Percentiles rank a stretch among this genome's conserved stretches.
Evolutionary conservation across 2,329 filamentous ascomycete species (phyloP).

Genomic region (Aspergillus sp.): DNA sequence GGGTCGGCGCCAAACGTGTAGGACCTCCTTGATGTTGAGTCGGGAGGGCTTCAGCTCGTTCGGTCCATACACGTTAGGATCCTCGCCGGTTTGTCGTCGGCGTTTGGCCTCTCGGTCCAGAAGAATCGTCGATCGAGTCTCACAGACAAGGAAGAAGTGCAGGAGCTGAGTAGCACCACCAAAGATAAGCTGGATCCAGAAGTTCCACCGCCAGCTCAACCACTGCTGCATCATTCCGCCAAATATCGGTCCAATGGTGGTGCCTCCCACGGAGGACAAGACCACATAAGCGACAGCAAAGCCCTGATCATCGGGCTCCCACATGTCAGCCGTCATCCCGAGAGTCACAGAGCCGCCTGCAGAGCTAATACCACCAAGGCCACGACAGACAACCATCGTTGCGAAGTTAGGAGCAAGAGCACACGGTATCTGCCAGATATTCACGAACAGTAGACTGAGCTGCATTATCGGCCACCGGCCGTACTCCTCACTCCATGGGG

Average conservation of each 20-base stretch:
- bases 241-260: slow-evolving; percentile 60
- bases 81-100: slow-evolving; percentile 52
- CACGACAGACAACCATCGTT: slow-evolving; percentile 66
- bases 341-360: slow-evolving; percentile 73
- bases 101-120: slow-evolving; percentile 61
- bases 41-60: slow-evolving; percentile 52
- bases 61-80: slow-evolving; percentile 68
- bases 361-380: slow-evolving; percentile 68
- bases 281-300: slow-evolving; percentile 75
- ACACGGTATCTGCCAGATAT: slow-evolving; percentile 74
- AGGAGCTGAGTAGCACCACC: slow-evolving; percentile 54
- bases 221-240: slow-evolving; percentile 57
- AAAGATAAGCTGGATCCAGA: slow-evolving; percentile 64
- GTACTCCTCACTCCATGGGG: slow-evolving; percentile 81
- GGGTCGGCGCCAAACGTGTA: slow-evolving; percentile 60
- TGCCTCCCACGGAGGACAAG: slow-evolving; percentile 76
- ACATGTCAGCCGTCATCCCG: slow-evolving; percentile 75
- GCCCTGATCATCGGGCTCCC: slow-evolving; percentile 69
- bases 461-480: slow-evolving; percentile 78
- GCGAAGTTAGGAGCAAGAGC: slow-evolving; percentile 72
- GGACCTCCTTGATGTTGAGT: slow-evolving; percentile 46
- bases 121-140: slow-evolving; percentile 59
- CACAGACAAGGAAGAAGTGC: slow-evolving; percentile 61
- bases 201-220: slow-evolving; percentile 62
- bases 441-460: slow-evolving; percentile 71